Conservation (phyloP, 345 rosid genomes). For the Bruguiera sexangula region DNA sequence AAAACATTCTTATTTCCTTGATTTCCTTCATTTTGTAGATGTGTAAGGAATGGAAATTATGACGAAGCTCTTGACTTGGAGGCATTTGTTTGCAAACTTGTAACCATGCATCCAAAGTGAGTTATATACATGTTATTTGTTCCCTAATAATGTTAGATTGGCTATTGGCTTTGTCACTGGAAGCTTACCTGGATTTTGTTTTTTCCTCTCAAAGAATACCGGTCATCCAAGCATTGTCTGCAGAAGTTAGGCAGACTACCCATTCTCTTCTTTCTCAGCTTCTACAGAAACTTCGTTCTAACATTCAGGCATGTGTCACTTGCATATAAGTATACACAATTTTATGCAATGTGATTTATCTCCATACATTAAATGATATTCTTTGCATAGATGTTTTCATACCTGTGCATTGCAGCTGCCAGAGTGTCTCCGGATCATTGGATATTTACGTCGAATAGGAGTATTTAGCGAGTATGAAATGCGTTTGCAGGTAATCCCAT, state of each 20-base stretch:
- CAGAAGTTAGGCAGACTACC: conserved; percentile 87
- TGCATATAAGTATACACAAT: conserved; percentile 9
- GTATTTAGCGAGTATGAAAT: conserved; percentile 92
- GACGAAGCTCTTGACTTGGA: conserved; percentile 97
- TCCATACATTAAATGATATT: conserved; percentile 5
- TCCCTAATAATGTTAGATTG: background rate
- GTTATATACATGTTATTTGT: conserved; percentile 27
- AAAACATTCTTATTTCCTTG: conserved; percentile 3
- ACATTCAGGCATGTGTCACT: conserved; percentile 66
- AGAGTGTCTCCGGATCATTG: conserved; percentile 93
- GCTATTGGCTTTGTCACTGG: conserved; percentile 18
- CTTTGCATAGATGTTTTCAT: conserved; percentile 11
- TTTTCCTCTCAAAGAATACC: conserved; percentile 49
- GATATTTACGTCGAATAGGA: conserved; percentile 90
- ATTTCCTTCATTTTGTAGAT: conserved; percentile 50
- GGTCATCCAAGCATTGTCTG: conserved; percentile 85
- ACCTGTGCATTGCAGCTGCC: conserved; percentile 58
- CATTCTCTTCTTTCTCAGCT: conserved; percentile 93
- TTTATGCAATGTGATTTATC: background rate
- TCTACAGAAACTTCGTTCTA: conserved; percentile 84
- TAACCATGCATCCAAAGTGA: conserved; percentile 97
- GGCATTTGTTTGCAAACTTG: conserved; percentile 85
- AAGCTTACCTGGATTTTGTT: conserved; percentile 20
- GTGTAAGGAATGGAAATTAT: conserved; percentile 93
- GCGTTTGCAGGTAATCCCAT: conserved; percentile 71